Base-by-base conservation (phyloP, 2,329 filamentous ascomycete genomes). In the Exophiala aquamarina region DNA sequence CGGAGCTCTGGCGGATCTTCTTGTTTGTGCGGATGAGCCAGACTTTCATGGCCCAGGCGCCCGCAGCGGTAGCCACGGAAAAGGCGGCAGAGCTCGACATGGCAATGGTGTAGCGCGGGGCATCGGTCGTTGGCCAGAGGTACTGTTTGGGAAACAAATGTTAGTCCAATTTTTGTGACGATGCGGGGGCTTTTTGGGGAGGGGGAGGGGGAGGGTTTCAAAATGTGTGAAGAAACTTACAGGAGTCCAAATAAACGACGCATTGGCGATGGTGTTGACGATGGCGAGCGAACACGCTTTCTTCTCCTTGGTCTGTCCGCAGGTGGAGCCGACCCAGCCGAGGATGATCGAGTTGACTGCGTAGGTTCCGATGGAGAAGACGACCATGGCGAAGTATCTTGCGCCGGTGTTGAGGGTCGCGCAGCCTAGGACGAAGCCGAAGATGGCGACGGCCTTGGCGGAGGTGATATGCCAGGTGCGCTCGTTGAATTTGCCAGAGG, bases 91-190 rank as follows among this genome's bases (percentile, higher is more conserved):
- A 43, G 20, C 23, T 34, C 21, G 31, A 5, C 45, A 48, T 48
- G 17, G 45, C 46, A 17, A 49, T 40, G 20, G 63, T 51, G 48
- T 70, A 71, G 32, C 67, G 59, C 3, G 69, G 68, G 3, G 57
- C 62, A 32, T 67, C 65, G n/a, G 57, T 61, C 8, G 8, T 41
- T 13, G 78, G 77, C 57, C 87, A 88, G 73, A 87, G 78, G 58
- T 85, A 86, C 48, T 90, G 37, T 19, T n/a, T n/a, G n/a, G 14
- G 32, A 35, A 14, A 37, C 8, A 17, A 18, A 7, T 14, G 21
- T 29, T 29, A n/a, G n/a, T n/a, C n/a, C n/a, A n/a, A n/a, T n/a
- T n/a, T n/a, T n/a, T n/a, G n/a, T n/a, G n/a, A n/a, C n/a, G n/a
- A n/a, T n/a, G n/a, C n/a, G n/a, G n/a, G n/a, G n/a, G n/a, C n/a